phyloP scores from a whole-genome alignment of 208 protist species.

The Tetramitus jugosus region DNA sequence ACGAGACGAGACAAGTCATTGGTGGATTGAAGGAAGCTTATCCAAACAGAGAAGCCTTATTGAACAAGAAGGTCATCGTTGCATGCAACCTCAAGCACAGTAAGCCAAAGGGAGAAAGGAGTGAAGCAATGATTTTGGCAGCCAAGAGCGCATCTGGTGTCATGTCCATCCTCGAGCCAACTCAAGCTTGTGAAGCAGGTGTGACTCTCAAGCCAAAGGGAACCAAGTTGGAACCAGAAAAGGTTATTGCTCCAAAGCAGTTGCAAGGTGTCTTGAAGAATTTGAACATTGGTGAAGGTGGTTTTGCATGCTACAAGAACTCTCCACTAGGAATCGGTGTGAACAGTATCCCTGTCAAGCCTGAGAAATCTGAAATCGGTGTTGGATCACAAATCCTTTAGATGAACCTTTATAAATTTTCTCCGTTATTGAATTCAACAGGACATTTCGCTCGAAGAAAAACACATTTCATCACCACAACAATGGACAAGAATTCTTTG shows the following conservation, averaged over 20 bases:
- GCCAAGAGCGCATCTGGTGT: not conserved
- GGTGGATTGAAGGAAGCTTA: conserved; percentile 2
- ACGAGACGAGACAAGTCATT: not conserved
- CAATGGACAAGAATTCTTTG: no score
- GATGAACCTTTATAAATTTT: no score
- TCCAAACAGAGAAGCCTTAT: not conserved
- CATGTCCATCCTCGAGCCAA: not conserved
- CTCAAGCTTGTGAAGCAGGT: not conserved
- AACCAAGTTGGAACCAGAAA: not conserved
- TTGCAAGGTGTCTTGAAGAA: no score
- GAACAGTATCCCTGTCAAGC: no score
- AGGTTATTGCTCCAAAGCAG: not conserved
- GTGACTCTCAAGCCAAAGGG: not conserved
- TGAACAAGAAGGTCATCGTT: not conserved
- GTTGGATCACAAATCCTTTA: no score
- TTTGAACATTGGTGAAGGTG: no score
- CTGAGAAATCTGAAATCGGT: no score
- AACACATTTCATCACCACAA: no score
- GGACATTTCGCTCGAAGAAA: no score
- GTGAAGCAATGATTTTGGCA: conserved; percentile 19
- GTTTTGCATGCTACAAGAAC: no score
- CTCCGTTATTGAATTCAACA: no score
- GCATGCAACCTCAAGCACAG: not conserved
- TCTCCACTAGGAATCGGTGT: no score
- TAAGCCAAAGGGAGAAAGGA: not conserved